Percentiles rank a stretch among this genome's conserved stretches.
Conservation (phyloP, 495 filamentous ascomycete species). For the Margaritispora aquatica region DNA sequence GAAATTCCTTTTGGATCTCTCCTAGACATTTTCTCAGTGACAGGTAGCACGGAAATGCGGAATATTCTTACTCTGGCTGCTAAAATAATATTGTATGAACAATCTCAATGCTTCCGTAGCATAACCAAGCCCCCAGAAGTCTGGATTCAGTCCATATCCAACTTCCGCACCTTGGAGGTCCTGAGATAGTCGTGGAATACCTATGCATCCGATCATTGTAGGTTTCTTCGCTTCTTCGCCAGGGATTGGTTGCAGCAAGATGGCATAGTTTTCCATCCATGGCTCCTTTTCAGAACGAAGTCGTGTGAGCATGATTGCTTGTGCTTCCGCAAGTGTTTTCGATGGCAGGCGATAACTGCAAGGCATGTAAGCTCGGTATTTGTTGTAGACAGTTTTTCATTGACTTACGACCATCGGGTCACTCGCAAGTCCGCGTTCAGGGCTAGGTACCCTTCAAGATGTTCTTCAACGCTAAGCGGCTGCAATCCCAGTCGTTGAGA, state of each 20-base stretch:
- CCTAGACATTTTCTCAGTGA: background rate
- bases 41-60: no score
- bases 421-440: background rate
- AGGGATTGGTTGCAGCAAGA: background rate
- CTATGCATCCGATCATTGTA: background rate
- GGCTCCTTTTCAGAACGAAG: background rate
- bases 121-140: conserved; percentile 11
- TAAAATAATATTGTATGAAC: conserved; percentile 4
- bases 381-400: background rate
- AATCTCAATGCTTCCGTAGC: conserved; percentile 8
- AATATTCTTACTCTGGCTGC: background rate
- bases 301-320: background rate
- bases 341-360: background rate
- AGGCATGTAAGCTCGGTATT: background rate
- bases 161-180: background rate
- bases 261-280: conserved; percentile 4
- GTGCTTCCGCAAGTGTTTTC: background rate
- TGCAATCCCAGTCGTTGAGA: conserved; percentile 12
- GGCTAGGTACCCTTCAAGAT: conserved; percentile 10
- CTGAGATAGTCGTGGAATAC: background rate
- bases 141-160: conserved; percentile 1
- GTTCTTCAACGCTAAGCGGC: conserved; percentile 5
- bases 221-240: background rate
- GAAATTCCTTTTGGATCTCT: background rate
- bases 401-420: background rate